Conservation (phyloP, 164 flowering plant genomes). For the Kalanchoe fedtschenkoi region DNA sequence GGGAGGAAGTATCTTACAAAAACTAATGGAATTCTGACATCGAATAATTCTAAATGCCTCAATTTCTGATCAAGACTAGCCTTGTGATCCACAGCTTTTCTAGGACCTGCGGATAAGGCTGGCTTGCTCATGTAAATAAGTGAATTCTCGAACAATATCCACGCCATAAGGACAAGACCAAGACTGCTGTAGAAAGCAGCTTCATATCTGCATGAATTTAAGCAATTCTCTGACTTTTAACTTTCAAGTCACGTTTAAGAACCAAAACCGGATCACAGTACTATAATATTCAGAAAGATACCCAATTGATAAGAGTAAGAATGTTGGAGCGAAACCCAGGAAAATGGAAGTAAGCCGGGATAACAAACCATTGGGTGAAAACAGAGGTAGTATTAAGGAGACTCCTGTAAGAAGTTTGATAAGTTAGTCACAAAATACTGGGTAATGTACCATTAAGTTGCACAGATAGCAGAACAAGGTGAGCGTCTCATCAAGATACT, state of each 20-base stretch:
- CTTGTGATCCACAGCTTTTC: conserved; percentile 18
- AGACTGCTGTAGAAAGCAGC: conserved; percentile 84
- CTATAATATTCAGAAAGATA: conserved; percentile 17
- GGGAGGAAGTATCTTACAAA: conserved; percentile 53
- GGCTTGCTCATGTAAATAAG: conserved; percentile 25
- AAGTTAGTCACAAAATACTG: not conserved
- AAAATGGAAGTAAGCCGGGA: conserved; percentile 78
- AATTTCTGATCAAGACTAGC: conserved; percentile 23
- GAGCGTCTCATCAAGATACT: not conserved
- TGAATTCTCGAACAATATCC: conserved; percentile 76
- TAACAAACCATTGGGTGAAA: conserved; percentile 54
- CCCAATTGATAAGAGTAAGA: conserved; percentile 92
- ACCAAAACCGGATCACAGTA: not conserved
- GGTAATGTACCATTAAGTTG: not conserved
- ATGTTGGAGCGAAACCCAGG: conserved; percentile 93
- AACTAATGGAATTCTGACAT: conserved; percentile 66
- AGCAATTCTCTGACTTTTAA: not conserved
- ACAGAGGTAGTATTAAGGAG: conserved; percentile 72
- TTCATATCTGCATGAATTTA: conserved; percentile 61
- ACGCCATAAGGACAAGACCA: conserved; percentile 72
- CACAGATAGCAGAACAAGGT: not conserved
- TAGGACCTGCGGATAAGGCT: conserved; percentile 20
- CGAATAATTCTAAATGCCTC: conserved; percentile 63
- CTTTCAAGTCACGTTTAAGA: not conserved
- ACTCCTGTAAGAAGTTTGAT: conserved; percentile 31